Conservation (phyloP, 371 early-diverging fungal genomes). For the Smittium mucronatum region DNA sequence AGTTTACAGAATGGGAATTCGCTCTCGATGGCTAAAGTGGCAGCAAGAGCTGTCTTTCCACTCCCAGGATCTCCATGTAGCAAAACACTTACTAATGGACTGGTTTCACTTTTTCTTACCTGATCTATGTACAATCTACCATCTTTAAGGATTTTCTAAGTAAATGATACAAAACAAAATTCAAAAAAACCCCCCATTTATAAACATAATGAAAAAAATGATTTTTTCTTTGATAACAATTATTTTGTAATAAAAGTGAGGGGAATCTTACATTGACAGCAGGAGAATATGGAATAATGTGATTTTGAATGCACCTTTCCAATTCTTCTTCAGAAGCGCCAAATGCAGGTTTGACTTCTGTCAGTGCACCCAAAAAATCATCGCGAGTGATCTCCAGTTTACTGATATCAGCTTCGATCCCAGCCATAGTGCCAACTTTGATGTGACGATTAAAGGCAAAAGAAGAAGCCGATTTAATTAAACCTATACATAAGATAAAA, state of each 20-base stretch:
- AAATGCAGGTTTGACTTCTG: slow-evolving; percentile 96
- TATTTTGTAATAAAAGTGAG: too few species aligned
- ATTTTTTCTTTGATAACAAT: too few species aligned
- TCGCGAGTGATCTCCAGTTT: slow-evolving; percentile 79
- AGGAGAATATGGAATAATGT: slow-evolving; percentile 67
- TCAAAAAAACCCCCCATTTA: not conserved
- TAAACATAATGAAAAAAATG: not conserved
- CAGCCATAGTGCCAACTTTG: slow-evolving; percentile 73
- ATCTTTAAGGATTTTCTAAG: slow-evolving; percentile 45
- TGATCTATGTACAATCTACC: slow-evolving; percentile 76
- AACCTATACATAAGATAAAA: slow-evolving; percentile 14
- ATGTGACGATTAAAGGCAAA: slow-evolving; percentile 98
- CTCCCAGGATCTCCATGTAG: slow-evolving; percentile 83
- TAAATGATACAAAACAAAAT: not conserved
- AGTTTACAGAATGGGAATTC: slow-evolving; percentile 98
- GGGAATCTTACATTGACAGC: slow-evolving; percentile 10
- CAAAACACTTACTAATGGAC: slow-evolving; percentile 78
- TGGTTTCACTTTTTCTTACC: slow-evolving; percentile 64
- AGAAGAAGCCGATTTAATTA: slow-evolving; percentile 97
- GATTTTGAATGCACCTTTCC: slow-evolving; percentile 66
- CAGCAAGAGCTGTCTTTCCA: slow-evolving; percentile 98
- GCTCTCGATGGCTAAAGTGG: slow-evolving; percentile 85
- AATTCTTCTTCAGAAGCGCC: slow-evolving; percentile 93
- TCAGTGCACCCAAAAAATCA: slow-evolving; percentile 90
- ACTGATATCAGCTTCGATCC: slow-evolving; percentile 66